phyloP scores from a whole-genome alignment of 2,329 filamentous ascomycete genomes.

The Fusarium tuaranense region DNA sequence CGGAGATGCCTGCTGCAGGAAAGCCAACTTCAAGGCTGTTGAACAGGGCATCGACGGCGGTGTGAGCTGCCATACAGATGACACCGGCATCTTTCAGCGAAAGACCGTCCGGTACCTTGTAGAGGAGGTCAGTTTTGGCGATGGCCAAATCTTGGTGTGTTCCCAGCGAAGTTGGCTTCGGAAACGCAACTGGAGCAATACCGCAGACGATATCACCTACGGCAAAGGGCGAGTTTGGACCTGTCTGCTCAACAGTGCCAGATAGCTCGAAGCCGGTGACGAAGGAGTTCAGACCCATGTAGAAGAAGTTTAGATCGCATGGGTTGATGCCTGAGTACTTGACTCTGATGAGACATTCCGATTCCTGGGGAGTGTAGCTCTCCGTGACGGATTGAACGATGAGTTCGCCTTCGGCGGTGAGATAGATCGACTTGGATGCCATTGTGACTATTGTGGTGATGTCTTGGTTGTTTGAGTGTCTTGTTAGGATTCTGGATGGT shows the following conservation, averaged over 20 bases:
- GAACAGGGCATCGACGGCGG: background rate
- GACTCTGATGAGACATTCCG: background rate
- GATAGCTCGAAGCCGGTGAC: background rate
- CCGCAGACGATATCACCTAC: background rate
- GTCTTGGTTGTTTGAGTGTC: background rate
- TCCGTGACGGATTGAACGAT: background rate
- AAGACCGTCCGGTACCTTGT: background rate
- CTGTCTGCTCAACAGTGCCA: background rate
- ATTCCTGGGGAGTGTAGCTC: background rate
- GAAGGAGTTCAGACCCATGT: background rate
- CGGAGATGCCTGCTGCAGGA: background rate
- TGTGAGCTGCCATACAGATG: background rate
- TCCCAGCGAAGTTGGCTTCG: background rate
- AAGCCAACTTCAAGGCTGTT: constrained; percentile 4
- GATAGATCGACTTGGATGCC: background rate
- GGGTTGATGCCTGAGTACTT: background rate
- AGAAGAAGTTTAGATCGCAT: background rate
- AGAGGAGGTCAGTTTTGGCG: background rate
- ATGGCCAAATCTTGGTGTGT: background rate
- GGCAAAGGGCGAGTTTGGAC: background rate
- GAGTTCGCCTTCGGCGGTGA: background rate
- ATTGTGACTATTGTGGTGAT: background rate
- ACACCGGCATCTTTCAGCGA: background rate
- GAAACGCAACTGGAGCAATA: background rate
- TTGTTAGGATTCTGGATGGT: background rate